Evolutionary conservation across 2,329 filamentous ascomycete species (phyloP), one percentile per base, ranked within the genome.

Genomic region (Penicillium sp.): DNA sequence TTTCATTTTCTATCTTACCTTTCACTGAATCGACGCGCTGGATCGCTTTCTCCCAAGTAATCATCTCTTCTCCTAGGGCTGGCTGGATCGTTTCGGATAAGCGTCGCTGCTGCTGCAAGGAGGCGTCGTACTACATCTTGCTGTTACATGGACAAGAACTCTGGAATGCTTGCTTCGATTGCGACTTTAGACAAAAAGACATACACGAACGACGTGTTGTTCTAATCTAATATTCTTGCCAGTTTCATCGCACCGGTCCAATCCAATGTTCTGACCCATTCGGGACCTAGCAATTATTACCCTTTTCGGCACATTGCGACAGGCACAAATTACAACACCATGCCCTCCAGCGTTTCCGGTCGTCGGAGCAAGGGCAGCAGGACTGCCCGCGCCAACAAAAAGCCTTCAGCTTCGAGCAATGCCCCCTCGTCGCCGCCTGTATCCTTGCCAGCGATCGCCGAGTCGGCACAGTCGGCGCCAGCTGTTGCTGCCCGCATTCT

Each of bases 301-400:
- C 51, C 43, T 46, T 47, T 45, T 24, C 21, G 28, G 20, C 18
- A 46, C 26, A 3, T 52, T 33, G 26, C 20, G 20, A 38, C 45
- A 52, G 8, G 7, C 30, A 26, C 26, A 33, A n/a, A n/a, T n/a
- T 12, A 42, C 30, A 47, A 21, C n/a, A 47, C 43, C 23, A 58
- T 58, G 56, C 23, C 56, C 21, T 42, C 50, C 28, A 58, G 51
- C 42, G 28, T 58, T 38, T 43, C 56, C 23, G 46, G 50, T 47
- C 56, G 56, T 40, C 56, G 50, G n/a, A n/a, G n/a, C 52, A 58
- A 58, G 56, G 46, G 40, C 50, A 54, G 24, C 46, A 54, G 52
- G 30, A 35, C 33, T 40, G n/a, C 30, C 14, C 43, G 52, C 52
- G 21, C 33, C 21, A 45, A 50, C 18, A 50, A 35, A 20, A 28